phyloP scores from a whole-genome alignment of 2,329 filamentous ascomycete species.

The Leptodontidium sp. region DNA sequence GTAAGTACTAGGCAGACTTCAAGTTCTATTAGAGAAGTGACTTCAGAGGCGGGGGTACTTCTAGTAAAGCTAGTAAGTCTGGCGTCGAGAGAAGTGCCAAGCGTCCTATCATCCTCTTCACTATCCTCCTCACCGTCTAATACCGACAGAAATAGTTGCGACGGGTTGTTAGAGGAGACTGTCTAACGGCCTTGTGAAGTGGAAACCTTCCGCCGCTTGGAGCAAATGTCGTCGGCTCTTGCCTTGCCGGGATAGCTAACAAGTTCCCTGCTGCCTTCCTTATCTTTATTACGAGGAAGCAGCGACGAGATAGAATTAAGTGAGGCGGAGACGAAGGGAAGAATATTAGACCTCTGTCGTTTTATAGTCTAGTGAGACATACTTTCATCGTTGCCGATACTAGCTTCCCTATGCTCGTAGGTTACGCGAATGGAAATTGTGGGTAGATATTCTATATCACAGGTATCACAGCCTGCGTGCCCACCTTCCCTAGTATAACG shows the following conservation, averaged over 20 bases:
- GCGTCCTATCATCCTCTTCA: slow-evolving; percentile 9
- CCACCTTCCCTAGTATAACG: slow-evolving; percentile 4
- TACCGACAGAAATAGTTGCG: neutral
- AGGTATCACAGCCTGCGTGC: slow-evolving; percentile 14
- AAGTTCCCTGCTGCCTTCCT: slow-evolving; percentile 13
- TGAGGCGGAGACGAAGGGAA: slow-evolving; percentile 7
- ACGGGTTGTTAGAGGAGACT: slow-evolving; percentile 3
- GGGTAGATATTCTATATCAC: neutral
- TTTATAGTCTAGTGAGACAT: slow-evolving; percentile 4
- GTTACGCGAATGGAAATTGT: neutral
- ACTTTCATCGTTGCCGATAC: neutral
- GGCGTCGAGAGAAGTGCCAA: slow-evolving; percentile 11
- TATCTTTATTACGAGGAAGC: slow-evolving; percentile 9
- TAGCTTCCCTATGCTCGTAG: neutral
- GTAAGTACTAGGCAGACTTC: no score
- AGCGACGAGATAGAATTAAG: neutral
- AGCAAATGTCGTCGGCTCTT: slow-evolving; percentile 8
- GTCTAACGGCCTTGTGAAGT: neutral
- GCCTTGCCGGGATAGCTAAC: slow-evolving; percentile 1
- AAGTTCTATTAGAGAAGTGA: no score
- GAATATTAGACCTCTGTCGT: slow-evolving; percentile 8
- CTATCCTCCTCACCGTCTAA: no score
- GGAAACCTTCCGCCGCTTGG: slow-evolving; percentile 11
- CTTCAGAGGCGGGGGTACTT: no score
- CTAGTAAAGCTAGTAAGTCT: slow-evolving; percentile 10